These are phyloP conservation scores for Phialophora tarda DNA, from an alignment of 2,329 filamentous ascomycete genomes.

Conservation along the genomic window DNA sequence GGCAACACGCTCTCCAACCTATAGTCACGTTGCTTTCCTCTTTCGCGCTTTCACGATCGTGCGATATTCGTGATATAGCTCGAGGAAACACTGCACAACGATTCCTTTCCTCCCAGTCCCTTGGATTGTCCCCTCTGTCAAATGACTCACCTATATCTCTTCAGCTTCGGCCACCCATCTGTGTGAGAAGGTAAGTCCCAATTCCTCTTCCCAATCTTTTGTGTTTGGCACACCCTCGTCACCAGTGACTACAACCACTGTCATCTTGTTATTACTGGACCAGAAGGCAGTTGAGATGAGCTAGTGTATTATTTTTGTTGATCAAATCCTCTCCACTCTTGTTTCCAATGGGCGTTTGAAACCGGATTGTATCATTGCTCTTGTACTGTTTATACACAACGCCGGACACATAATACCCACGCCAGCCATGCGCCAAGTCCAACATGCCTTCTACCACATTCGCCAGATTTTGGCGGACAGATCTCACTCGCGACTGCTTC, in stretches of 20 bases:
- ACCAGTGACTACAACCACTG: not conserved
- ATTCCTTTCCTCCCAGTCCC: conserved; percentile 23
- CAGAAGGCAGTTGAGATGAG: conserved; percentile 9
- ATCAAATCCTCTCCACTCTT: conserved; percentile 37
- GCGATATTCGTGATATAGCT: conserved; percentile 39
- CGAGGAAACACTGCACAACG: conserved; percentile 30
- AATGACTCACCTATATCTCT: conserved; percentile 23
- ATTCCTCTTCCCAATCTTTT: conserved; percentile 7
- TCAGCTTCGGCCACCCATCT: conserved; percentile 13
- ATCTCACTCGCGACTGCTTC: conserved; percentile 45
- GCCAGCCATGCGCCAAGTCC: conserved; percentile 29
- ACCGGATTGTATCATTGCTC: conserved; percentile 3
- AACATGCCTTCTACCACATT: conserved; percentile 40
- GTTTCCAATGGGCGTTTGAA: conserved; percentile 19
- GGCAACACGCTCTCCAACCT: conserved; percentile 22
- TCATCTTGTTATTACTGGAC: conserved; percentile 1
- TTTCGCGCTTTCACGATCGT: conserved; percentile 37
- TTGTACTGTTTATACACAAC: not conserved
- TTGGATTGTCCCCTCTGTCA: conserved; percentile 19
- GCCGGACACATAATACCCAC: conserved; percentile 3
- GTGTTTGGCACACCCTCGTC: conserved; percentile 11
- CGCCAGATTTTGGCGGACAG: conserved; percentile 47
- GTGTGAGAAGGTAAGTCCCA: conserved; percentile 23
- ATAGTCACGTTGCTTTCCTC: conserved; percentile 26
- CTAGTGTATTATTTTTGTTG: conserved; percentile 22